phyloP scores from a whole-genome alignment of 129 eudicot species.

The Saposhnikovia divaricata region DNA sequence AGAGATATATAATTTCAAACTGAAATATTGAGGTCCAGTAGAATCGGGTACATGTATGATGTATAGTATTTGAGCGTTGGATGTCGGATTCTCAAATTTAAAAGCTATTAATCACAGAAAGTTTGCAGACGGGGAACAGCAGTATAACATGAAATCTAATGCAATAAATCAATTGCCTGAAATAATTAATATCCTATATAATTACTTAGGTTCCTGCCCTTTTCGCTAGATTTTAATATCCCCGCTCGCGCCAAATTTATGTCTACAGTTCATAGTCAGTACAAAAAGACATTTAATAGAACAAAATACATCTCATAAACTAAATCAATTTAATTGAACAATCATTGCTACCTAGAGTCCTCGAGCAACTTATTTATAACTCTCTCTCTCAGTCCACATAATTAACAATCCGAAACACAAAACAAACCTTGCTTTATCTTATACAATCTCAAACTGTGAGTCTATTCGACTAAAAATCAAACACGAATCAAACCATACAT shows the following conservation, averaged over 20 bases:
- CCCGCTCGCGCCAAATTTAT: neutral
- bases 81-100: neutral
- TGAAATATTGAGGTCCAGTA: neutral
- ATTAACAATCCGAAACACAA: neutral
- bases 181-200: neutral
- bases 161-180: neutral
- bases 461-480: neutral
- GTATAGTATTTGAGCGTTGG: neutral
- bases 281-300: neutral
- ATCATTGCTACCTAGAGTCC: neutral
- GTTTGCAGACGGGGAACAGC: neutral
- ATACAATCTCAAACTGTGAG: neutral
- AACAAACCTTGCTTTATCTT: neutral
- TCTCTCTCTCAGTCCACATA: neutral
- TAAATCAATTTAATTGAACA: neutral
- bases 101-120: neutral
- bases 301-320: neutral
- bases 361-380: neutral
- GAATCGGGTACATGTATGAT: neutral
- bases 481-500: neutral
- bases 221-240: neutral
- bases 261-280: no score
- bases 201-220: neutral
- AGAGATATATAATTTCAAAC: neutral
- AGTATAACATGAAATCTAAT: neutral